Percentiles rank a stretch among this genome's conserved stretches.
phyloP scores from a whole-genome alignment of 345 rosid species.

The Syzygium jambos region DNA sequence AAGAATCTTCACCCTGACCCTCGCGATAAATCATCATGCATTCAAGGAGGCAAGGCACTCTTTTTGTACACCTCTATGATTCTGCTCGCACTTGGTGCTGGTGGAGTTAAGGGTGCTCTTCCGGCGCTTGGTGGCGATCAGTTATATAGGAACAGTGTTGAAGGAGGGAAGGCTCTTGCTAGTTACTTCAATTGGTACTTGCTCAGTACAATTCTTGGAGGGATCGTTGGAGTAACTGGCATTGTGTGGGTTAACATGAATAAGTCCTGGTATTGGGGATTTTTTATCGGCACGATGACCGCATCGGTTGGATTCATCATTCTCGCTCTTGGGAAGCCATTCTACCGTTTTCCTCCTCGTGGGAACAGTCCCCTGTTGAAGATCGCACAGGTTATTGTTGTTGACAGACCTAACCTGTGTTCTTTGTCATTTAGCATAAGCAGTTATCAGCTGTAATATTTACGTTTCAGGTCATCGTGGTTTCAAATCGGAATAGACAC shows the following conservation, averaged over 20 bases:
- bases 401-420: neutral
- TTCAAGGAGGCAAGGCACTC: neutral
- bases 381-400: neutral
- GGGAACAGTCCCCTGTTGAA: conserved; percentile 2
- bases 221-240: neutral
- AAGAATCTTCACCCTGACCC: conserved; percentile 7
- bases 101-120: conserved; percentile 11
- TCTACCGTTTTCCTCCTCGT: neutral
- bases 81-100: neutral
- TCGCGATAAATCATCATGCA: neutral
- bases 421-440: neutral
- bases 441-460: neutral
- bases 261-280: conserved; percentile 4
- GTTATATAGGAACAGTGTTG: conserved; percentile 3
- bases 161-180: neutral
- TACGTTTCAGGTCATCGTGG: neutral
- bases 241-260: conserved; percentile 12
- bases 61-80: neutral
- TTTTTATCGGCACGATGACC: neutral
- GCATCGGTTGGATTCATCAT: neutral
- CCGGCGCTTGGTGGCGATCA: conserved; percentile 8
- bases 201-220: conserved; percentile 4
- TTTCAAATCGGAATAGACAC: neutral
- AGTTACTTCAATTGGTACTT: conserved; percentile 7
- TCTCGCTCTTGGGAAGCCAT: conserved; percentile 2